Conservation (phyloP, 2,329 filamentous ascomycete species). For the Bimuria novae-zelandiae region DNA sequence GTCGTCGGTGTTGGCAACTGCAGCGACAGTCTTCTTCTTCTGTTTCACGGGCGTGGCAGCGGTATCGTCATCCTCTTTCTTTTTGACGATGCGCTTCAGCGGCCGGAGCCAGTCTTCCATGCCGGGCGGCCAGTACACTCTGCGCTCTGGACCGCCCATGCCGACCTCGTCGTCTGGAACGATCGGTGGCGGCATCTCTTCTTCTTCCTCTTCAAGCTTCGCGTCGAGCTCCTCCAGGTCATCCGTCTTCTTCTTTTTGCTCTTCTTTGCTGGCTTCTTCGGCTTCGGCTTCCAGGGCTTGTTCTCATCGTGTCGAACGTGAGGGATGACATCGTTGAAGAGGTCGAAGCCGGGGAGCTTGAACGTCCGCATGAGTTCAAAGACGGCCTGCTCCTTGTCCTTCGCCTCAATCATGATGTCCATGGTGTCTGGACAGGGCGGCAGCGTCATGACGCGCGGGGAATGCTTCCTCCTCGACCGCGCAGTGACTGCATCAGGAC, state of each 20-base stretch:
- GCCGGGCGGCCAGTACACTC: slow-evolving; percentile 89
- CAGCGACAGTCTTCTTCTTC: slow-evolving; percentile 33
- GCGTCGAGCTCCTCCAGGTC: slow-evolving; percentile 48
- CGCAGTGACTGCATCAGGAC: slow-evolving; percentile 73
- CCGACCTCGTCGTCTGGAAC: slow-evolving; percentile 72
- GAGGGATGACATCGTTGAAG: slow-evolving; percentile 77
- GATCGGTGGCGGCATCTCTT: slow-evolving; percentile 43
- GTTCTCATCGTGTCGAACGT: slow-evolving; percentile 77
- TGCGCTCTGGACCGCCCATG: slow-evolving; percentile 81
- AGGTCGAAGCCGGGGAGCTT: slow-evolving; percentile 78
- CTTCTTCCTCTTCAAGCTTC: slow-evolving; percentile 47
- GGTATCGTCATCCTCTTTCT: slow-evolving; percentile 50
- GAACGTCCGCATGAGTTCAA: slow-evolving; percentile 88
- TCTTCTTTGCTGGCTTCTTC: slow-evolving; percentile 53
- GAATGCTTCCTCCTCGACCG: slow-evolving; percentile 84
- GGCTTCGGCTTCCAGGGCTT: slow-evolving; percentile 49
- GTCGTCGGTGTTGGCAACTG: slow-evolving; percentile 17
- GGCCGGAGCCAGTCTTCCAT: slow-evolving; percentile 91
- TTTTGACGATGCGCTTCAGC: slow-evolving; percentile 70
- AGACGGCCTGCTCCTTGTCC: slow-evolving; percentile 95
- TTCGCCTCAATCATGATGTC: slow-evolving; percentile 99
- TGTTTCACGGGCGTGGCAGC: slow-evolving; percentile 36
- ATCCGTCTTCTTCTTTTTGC: slow-evolving; percentile 47
- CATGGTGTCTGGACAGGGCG: slow-evolving; percentile 81
- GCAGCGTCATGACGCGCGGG: slow-evolving; percentile 75